Evolutionary conservation across 2,329 filamentous ascomycete genomes (phyloP).

Genomic region (Ophiosphaerella korrae): DNA sequence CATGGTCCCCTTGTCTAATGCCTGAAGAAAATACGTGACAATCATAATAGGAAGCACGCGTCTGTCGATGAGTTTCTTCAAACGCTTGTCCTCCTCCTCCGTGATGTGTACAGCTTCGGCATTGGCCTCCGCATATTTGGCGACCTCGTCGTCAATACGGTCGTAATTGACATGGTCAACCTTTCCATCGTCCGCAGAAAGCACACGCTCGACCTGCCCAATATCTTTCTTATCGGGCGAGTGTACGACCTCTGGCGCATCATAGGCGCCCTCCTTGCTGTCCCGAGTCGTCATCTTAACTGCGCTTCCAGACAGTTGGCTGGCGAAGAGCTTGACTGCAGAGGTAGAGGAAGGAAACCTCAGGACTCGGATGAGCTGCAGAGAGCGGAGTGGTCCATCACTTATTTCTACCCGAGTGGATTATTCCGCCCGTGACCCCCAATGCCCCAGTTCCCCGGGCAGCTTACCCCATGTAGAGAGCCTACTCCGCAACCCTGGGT

Average conservation of each 20-base stretch:
- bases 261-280: constrained; percentile 21
- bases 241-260: constrained; percentile 20
- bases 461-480: constrained; percentile 25
- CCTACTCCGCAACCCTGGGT: constrained; percentile 27
- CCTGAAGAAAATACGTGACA: constrained; percentile 71
- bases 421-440: constrained; percentile 18
- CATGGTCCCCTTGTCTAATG: constrained; percentile 70
- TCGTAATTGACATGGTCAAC: constrained; percentile 62
- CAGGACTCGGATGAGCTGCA: constrained; percentile 23
- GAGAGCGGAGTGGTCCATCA: constrained; percentile 17
- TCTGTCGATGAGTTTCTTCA: constrained; percentile 69
- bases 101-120: constrained; percentile 59
- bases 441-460: constrained; percentile 24
- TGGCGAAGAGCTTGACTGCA: constrained; percentile 12
- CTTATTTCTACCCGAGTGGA: constrained; percentile 32
- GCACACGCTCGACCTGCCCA: constrained; percentile 56
- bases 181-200: constrained; percentile 53
- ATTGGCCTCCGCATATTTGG: constrained; percentile 67
- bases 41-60: constrained; percentile 74
- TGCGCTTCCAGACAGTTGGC: constrained; percentile 14
- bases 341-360: constrained; percentile 13
- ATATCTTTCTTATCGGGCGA: constrained; percentile 38
- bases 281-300: constrained; percentile 26
- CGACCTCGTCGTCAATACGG: constrained; percentile 71
- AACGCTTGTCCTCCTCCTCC: constrained; percentile 63